phyloP scores from a whole-genome alignment of 2,329 filamentous ascomycete species.

The Colletotrichum salicis region DNA sequence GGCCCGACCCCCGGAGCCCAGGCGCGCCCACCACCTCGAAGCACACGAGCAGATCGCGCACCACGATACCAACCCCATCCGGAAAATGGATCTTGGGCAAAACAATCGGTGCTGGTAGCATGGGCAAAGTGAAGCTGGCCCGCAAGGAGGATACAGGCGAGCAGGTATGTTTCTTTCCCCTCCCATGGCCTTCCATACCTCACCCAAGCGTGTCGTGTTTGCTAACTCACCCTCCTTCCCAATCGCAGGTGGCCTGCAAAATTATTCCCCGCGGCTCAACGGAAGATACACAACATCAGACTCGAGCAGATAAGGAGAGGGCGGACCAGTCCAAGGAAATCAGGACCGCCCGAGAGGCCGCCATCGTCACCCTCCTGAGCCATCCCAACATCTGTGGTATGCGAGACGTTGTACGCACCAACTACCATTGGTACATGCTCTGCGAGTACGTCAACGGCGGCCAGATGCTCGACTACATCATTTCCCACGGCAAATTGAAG shows the following conservation, averaged over 20 bases:
- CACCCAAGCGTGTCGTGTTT: neutral
- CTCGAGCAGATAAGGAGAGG: slow-evolving; percentile 79
- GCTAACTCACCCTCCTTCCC: neutral
- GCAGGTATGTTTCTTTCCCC: slow-evolving; percentile 70
- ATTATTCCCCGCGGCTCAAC: slow-evolving; percentile 92
- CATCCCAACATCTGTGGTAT: slow-evolving; percentile 97
- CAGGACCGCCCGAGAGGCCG: slow-evolving; percentile 91
- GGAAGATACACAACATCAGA: slow-evolving; percentile 83
- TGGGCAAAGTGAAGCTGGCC: slow-evolving; percentile 98
- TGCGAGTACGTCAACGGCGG: slow-evolving; percentile 99
- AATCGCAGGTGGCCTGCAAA: slow-evolving; percentile 86
- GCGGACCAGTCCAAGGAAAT: slow-evolving; percentile 98
- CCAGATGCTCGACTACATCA: slow-evolving; percentile 99
- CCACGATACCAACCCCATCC: slow-evolving; percentile 88
- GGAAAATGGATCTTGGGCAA: slow-evolving; percentile 96
- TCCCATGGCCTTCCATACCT: neutral
- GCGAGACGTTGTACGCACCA: slow-evolving; percentile 93
- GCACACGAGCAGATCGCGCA: slow-evolving; percentile 69
- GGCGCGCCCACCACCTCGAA: slow-evolving; percentile 53
- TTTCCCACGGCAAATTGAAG: slow-evolving; percentile 95
- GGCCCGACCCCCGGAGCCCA: slow-evolving; percentile 55
- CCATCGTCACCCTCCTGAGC: slow-evolving; percentile 92
- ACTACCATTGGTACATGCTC: slow-evolving; percentile 99
- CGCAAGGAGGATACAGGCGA: slow-evolving; percentile 90
- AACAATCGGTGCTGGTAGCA: slow-evolving; percentile 96